These are phyloP conservation scores for Termitomyces sp. DNA, from an alignment of 768 basidiomycete genomes.

Conservation along the genomic window DNA sequence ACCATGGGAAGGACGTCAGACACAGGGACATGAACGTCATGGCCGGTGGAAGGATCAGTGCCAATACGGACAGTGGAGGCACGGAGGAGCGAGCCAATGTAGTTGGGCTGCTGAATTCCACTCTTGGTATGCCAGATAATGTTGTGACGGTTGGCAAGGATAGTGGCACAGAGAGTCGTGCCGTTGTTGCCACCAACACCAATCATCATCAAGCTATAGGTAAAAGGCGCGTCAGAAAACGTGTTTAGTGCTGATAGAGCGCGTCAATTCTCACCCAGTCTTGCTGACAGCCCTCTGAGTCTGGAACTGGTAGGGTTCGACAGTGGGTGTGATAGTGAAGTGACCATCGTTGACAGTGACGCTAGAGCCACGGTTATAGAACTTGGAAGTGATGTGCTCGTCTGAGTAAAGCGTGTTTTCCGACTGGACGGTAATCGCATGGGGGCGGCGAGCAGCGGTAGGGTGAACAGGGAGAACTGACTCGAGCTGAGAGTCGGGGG, in stretches of 20 bases:
- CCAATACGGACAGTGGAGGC: conserved; percentile 95
- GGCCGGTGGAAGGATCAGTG: conserved; percentile 67
- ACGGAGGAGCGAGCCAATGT: conserved; percentile 93
- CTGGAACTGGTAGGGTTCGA: conserved; percentile 84
- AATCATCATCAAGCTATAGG: conserved; percentile 85
- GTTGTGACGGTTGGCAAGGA: conserved; percentile 93
- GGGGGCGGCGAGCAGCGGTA: conserved; percentile 73
- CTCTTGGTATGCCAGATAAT: conserved; percentile 93
- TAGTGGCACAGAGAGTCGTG: conserved; percentile 86
- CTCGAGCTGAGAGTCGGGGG: conserved; percentile 69
- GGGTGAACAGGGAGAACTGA: conserved; percentile 72
- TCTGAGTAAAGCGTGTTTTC: conserved; percentile 77
- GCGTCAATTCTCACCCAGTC: conserved; percentile 67
- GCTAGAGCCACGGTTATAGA: conserved; percentile 71
- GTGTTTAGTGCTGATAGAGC: neutral
- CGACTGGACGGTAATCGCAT: conserved; percentile 75
- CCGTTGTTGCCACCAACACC: conserved; percentile 98
- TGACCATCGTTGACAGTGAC: conserved; percentile 69
- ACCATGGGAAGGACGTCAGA: conserved; percentile 95
- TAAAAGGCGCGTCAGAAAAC: conserved; percentile 2
- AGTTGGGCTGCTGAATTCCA: conserved; percentile 92
- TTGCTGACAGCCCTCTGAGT: conserved; percentile 80
- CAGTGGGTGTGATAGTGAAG: conserved; percentile 73
- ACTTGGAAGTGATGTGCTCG: conserved; percentile 79
- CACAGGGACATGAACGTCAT: conserved; percentile 90